A percentile compares a stretch with the other conserved stretches of the same genome.
Evolutionary conservation across 1,284 basidiomycete species (phyloP).

Genomic region (Trichosporon coremiiforme): DNA sequence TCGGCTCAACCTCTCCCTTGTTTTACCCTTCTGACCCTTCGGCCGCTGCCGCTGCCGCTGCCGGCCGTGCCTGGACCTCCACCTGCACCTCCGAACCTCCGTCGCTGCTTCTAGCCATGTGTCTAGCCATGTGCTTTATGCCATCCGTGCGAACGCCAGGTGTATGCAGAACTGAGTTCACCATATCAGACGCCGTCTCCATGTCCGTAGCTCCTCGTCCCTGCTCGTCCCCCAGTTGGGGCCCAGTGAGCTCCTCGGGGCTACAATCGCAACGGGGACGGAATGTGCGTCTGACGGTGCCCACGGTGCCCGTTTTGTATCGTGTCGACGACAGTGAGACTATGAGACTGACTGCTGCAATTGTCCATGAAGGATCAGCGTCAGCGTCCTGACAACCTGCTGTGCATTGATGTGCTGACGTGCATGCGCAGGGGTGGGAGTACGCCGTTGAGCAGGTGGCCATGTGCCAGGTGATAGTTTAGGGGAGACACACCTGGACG

Average conservation of each 20-base stretch:
- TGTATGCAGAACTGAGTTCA: too few species aligned
- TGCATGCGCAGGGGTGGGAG: too few species aligned
- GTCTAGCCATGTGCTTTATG: background rate
- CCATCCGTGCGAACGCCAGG: background rate
- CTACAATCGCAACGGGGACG: background rate
- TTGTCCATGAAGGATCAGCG: background rate
- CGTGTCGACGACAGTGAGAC: background rate
- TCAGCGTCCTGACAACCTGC: background rate
- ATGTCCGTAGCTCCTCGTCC: background rate
- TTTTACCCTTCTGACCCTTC: constrained; percentile 8
- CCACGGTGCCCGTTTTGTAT: background rate
- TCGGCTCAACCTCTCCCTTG: constrained; percentile 12
- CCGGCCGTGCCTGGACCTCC: constrained; percentile 3
- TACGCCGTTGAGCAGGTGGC: too few species aligned
- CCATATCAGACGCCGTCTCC: background rate
- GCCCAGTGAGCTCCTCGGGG: background rate
- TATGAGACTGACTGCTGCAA: too few species aligned
- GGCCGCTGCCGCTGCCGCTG: background rate
- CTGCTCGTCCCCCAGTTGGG: background rate
- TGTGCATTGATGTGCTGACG: background rate
- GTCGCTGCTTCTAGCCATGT: too few species aligned
- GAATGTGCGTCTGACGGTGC: background rate
- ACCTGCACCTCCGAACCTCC: background rate
- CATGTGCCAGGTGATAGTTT: too few species aligned
- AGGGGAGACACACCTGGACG: background rate